Evolutionary conservation across 768 basidiomycete genomes (phyloP), one percentile per base, ranked within the genome.

Genomic region (Rhizopogon rudus): DNA sequence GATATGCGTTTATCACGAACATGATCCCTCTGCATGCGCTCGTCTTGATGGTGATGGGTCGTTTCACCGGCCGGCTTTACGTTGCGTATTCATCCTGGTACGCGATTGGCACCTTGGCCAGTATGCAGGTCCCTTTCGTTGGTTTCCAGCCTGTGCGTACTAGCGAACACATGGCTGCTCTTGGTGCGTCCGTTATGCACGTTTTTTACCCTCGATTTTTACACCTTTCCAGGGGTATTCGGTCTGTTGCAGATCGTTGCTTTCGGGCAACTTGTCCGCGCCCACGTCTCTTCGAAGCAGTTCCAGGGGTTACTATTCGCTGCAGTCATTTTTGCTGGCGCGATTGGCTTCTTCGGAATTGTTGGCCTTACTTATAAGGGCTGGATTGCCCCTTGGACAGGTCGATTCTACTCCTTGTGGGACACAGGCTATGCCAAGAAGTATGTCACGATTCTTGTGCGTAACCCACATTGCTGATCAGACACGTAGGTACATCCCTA

Each of bases 101-200:
- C 69, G 91, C 92, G 29, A 90, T 99, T 60, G 97, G 97, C 39
- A 99, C 97, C 2, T 80, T 99, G 57, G 81, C 96, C 9, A 95
- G 93, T 66, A 99, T 99, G 97, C 94, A 98, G 70, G 97, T 99
- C 5, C 97, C 97, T 2, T 99, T 99, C 67, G 97, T 99, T 55
- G 96, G 96, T 17, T 98, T 98, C 81, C 93, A 98, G 65, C 97
- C 97, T n/a, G 87, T 98, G 37, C 82, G 86, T 46, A 98, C 96
- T 0, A 94, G 91, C 59, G 97, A 99, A 75, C 97, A 99, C 70
- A 98, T 99, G 96, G 95, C 89, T 12, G 96, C 97, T 3, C 80
- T 98, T 55, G 97, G 94, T 91, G 68, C 25, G 20, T 44, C 53
- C 52, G 44, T 10, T n/a, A 14, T 42, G 31, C 22, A 20, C n/a